Evolutionary conservation across 306 rosid genomes (phyloP).

Genomic region (Citrullus mucosospermus): DNA sequence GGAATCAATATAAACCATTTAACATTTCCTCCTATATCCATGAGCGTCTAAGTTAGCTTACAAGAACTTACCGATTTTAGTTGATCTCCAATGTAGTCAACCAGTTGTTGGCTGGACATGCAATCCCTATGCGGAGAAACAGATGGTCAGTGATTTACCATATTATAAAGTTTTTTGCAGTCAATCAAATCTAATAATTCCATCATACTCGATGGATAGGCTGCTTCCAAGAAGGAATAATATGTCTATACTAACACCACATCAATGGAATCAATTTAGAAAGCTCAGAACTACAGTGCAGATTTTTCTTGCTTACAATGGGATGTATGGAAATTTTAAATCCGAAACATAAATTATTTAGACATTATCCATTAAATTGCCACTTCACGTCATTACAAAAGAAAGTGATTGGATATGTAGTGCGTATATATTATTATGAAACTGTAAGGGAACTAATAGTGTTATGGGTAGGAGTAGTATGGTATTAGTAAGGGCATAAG

Average conservation of each 20-base stretch:
- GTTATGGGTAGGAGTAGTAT: too few species aligned
- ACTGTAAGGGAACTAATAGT: too few species aligned
- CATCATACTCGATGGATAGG: neutral
- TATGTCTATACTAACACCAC: neutral
- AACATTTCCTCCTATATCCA: neutral
- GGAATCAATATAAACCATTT: neutral
- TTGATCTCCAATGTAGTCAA: conserved; percentile 57
- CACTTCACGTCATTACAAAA: neutral
- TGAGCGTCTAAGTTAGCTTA: neutral
- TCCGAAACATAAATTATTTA: neutral
- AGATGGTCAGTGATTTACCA: neutral
- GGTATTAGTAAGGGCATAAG: too few species aligned
- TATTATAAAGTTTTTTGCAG: neutral
- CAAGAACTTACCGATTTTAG: conserved; percentile 41
- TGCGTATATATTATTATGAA: neutral
- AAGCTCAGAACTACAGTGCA: neutral
- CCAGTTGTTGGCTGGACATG: conserved; percentile 91
- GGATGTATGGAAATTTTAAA: neutral
- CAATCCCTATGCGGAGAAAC: conserved; percentile 56
- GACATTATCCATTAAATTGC: neutral
- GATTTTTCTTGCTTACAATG: neutral
- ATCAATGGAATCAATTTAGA: neutral
- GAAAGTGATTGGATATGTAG: neutral
- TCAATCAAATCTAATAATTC: neutral
- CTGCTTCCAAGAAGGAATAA: neutral